Conservation (phyloP, 768 basidiomycete genomes). For the Pleurotus ostreatus region DNA sequence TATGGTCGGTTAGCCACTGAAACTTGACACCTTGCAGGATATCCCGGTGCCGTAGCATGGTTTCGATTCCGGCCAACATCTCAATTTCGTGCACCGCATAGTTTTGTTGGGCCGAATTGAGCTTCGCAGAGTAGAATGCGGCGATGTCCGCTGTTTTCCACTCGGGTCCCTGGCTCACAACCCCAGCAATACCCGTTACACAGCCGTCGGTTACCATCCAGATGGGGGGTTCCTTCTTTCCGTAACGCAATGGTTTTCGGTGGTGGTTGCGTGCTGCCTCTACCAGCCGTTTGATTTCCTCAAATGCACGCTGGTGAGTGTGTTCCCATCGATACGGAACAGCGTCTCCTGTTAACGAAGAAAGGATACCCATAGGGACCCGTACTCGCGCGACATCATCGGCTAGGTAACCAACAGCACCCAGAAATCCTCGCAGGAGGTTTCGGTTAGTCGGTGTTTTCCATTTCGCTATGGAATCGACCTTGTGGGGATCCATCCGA, state of each 20-base stretch:
- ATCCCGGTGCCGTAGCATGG: constrained; percentile 9
- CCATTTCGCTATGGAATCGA: constrained; percentile 23
- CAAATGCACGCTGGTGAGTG: constrained; percentile 18
- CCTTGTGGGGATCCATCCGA: constrained; percentile 29
- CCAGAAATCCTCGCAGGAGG: too few species aligned
- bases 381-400: too few species aligned
- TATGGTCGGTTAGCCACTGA: too few species aligned
- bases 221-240: constrained; percentile 5
- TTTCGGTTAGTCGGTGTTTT: too few species aligned
- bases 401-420: too few species aligned
- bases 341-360: constrained; percentile 6
- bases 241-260: constrained; percentile 12
- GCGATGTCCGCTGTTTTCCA: constrained; percentile 22
- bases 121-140: constrained; percentile 19
- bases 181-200: constrained; percentile 12
- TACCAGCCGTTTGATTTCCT: constrained; percentile 20
- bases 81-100: neutral
- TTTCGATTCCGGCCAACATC: constrained; percentile 11
- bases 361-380: constrained; percentile 9
- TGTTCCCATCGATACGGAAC: constrained; percentile 10
- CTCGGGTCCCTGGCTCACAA: constrained; percentile 9
- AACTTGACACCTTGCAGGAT: constrained; percentile 9
- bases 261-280: neutral
- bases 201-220: constrained; percentile 17
- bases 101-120: constrained; percentile 8